Conservation (phyloP, 805 yeast genomes). For the Cyberlindnera maritima region DNA sequence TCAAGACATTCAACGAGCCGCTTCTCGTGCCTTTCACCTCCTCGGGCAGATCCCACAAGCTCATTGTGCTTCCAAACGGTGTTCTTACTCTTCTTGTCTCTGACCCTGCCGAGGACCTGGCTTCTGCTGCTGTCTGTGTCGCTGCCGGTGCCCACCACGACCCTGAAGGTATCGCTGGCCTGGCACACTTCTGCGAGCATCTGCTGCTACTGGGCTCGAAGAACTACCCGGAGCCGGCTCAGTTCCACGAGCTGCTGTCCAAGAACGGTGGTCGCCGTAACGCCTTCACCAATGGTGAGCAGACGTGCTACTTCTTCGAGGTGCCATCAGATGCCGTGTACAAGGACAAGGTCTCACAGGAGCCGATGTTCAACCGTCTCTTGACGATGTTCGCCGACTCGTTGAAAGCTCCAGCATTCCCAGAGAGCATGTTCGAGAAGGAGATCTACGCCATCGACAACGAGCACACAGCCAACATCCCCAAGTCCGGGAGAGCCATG, state of each 20-base stretch:
- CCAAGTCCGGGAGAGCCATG: conserved; percentile 42
- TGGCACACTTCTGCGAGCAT: conserved; percentile 92
- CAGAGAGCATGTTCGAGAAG: conserved; percentile 36
- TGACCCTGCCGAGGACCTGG: conserved; percentile 63
- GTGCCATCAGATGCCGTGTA: conserved; percentile 43
- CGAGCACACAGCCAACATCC: conserved; percentile 59
- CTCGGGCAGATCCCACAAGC: conserved; percentile 39
- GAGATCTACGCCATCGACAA: conserved; percentile 64
- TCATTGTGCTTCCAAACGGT: conserved; percentile 63
- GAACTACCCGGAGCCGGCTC: conserved; percentile 45
- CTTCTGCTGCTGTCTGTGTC: conserved; percentile 72
- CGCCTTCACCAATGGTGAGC: conserved; percentile 69
- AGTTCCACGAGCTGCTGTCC: conserved; percentile 42
- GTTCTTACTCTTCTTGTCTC: conserved; percentile 66
- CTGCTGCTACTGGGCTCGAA: conserved; percentile 57
- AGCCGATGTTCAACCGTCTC: conserved; percentile 42
- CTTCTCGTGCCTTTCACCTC: conserved; percentile 35
- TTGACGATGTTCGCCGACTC: conserved; percentile 49
- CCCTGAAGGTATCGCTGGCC: conserved; percentile 65
- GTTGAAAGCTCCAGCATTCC: conserved; percentile 51
- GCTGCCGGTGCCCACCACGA: conserved; percentile 82
- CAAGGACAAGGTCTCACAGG: conserved; percentile 15
- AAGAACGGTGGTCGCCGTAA: conserved; percentile 56
- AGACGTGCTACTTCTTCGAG: conserved; percentile 62
- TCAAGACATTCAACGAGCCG: conserved; percentile 20